Percentiles rank a stretch among this genome's conserved stretches.
Conservation (phyloP, 192 early-diverging fungal genomes). For the Haplosporangium gracile region DNA sequence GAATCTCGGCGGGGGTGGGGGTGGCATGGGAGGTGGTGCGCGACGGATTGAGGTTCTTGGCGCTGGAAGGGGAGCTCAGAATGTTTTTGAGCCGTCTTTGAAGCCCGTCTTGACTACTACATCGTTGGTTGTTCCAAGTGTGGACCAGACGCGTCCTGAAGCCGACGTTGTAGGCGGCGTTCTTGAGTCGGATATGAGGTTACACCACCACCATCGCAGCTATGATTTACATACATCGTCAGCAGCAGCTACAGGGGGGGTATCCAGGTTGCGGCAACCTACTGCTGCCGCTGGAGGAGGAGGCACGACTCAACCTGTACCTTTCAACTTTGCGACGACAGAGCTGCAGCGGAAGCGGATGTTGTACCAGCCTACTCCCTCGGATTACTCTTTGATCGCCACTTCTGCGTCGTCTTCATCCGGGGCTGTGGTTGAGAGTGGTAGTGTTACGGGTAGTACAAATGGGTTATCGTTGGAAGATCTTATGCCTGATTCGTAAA, state of each 20-base stretch:
- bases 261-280: slow-evolving; percentile 52
- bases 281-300: slow-evolving; percentile 41
- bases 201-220: neutral
- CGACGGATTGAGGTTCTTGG: neutral
- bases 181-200: neutral
- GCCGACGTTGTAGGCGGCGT: neutral
- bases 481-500: neutral
- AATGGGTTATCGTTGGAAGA: neutral
- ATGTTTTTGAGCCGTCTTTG: neutral
- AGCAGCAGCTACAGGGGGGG: neutral
- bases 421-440: neutral
- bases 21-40: neutral
- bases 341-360: slow-evolving; percentile 25
- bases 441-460: neutral
- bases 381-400: neutral
- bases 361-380: slow-evolving; percentile 6
- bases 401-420: neutral
- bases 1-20: neutral
- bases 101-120: neutral
- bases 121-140: slow-evolving; percentile 7
- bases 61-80: neutral
- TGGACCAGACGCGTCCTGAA: slow-evolving; percentile 10
- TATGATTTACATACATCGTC: neutral
- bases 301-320: slow-evolving; percentile 19
- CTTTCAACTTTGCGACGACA: slow-evolving; percentile 56